A percentile compares a stretch with the other conserved stretches of the same genome.
These are phyloP conservation scores for Pleurotus pulmonarius DNA, from an alignment of 768 basidiomycete genomes.

Conservation along the genomic window DNA sequence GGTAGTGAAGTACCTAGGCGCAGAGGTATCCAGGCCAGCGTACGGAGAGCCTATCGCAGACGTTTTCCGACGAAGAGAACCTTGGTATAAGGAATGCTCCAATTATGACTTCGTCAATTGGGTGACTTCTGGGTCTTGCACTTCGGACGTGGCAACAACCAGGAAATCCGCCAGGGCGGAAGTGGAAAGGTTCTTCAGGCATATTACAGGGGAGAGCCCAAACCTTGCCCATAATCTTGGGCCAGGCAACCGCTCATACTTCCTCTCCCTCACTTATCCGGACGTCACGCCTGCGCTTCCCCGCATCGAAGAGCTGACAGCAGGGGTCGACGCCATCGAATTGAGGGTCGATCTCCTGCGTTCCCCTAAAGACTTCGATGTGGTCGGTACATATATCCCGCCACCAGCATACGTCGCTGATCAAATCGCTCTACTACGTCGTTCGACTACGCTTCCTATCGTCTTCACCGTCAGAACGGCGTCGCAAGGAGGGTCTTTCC, in stretches of 20 bases:
- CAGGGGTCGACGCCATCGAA: constrained; percentile 90
- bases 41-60: constrained; percentile 86
- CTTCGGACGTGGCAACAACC: neutral
- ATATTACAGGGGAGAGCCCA: constrained; percentile 69
- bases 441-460: constrained; percentile 76
- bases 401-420: constrained; percentile 68
- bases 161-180: constrained; percentile 50
- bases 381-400: constrained; percentile 56
- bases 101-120: constrained; percentile 83
- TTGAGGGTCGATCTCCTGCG: constrained; percentile 89
- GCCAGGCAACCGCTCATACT: constrained; percentile 71
- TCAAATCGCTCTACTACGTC: constrained; percentile 78
- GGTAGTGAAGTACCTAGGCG: constrained; percentile 75
- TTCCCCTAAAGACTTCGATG: constrained; percentile 39
- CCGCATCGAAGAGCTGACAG: constrained; percentile 66
- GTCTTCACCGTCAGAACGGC: constrained; percentile 89
- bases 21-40: constrained; percentile 76
- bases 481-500: constrained; percentile 90
- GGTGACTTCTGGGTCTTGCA: constrained; percentile 29
- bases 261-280: constrained; percentile 90
- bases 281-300: constrained; percentile 71
- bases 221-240: constrained; percentile 59
- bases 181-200: constrained; percentile 81
- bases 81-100: constrained; percentile 83
- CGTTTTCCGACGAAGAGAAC: constrained; percentile 78